Percentiles rank a stretch among this genome's conserved stretches.
phyloP scores from a whole-genome alignment of 2,329 filamentous ascomycete genomes.

The Diatrype stigma region DNA sequence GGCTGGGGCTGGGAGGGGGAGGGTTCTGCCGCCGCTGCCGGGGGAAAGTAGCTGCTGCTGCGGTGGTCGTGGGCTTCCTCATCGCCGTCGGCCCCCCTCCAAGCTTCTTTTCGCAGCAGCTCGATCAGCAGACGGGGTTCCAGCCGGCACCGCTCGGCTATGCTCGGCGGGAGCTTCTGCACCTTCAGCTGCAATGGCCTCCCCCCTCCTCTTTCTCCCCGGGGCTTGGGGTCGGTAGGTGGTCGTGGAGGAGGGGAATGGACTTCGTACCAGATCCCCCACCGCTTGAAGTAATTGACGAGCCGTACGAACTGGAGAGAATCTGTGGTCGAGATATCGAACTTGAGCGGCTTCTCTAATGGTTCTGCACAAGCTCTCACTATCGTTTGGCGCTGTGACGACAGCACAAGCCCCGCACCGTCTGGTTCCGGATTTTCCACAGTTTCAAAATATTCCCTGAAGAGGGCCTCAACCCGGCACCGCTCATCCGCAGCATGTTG shows the following conservation, averaged over 20 bases:
- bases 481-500: constrained; percentile 95
- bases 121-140: constrained; percentile 71
- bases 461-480: constrained; percentile 70
- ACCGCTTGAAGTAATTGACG: constrained; percentile 57
- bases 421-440: not conserved
- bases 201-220: not conserved
- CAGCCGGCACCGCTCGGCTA: constrained; percentile 69
- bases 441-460: constrained; percentile 46
- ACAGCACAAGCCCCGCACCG: not conserved
- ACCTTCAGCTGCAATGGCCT: constrained; percentile 41
- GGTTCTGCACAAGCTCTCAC: constrained; percentile 27
- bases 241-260: not conserved
- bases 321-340: constrained; percentile 63
- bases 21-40: no score
- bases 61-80: constrained; percentile 33
- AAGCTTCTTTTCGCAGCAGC: constrained; percentile 70
- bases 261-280: constrained; percentile 70
- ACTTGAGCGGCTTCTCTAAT: constrained; percentile 53
- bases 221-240: not conserved
- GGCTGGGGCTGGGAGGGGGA: no score
- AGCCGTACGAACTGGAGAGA: constrained; percentile 50
- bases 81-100: constrained; percentile 55
- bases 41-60: no score
- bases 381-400: not conserved
- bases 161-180: constrained; percentile 61